A percentile compares a stretch with the other conserved stretches of the same genome.
phyloP scores from a whole-genome alignment of 2,329 filamentous ascomycete genomes.

The Fonsecaea nubica region DNA sequence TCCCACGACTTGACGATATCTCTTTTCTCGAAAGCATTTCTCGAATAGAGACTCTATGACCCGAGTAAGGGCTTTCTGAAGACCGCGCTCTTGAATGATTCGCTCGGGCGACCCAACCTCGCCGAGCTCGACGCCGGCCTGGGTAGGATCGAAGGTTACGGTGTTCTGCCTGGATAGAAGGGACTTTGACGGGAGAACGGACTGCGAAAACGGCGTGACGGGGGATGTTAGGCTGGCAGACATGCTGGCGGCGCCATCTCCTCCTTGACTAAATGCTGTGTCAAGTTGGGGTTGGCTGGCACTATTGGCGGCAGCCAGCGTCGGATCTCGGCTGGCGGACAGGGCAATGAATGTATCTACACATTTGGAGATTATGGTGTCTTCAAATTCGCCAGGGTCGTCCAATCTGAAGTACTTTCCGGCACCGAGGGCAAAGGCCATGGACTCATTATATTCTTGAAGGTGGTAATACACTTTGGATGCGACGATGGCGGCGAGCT shows the following conservation, averaged over 20 bases:
- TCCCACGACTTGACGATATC: constrained; percentile 94
- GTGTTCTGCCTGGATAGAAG: constrained; percentile 82
- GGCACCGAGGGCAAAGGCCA: constrained; percentile 94
- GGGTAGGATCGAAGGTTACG: constrained; percentile 62
- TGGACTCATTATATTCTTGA: constrained; percentile 98
- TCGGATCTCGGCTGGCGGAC: constrained; percentile 65
- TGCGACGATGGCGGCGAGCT: constrained; percentile 90
- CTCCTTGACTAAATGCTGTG: constrained; percentile 75
- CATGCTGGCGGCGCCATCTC: constrained; percentile 69
- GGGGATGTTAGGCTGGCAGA: constrained; percentile 77
- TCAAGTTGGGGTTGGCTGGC: constrained; percentile 69
- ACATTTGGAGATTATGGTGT: constrained; percentile 98
- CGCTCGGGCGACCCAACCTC: constrained; percentile 62
- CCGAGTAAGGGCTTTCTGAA: constrained; percentile 78
- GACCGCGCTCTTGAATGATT: constrained; percentile 73
- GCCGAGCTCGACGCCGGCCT: constrained; percentile 63
- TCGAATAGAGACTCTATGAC: constrained; percentile 92
- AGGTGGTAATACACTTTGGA: constrained; percentile 99
- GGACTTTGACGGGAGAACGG: constrained; percentile 89
- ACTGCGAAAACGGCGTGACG: constrained; percentile 94
- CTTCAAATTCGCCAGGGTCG: constrained; percentile 90
- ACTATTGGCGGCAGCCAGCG: constrained; percentile 56
- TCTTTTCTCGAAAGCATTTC: constrained; percentile 81
- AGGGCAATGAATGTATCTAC: constrained; percentile 96
- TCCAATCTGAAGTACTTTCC: constrained; percentile 95